Conservation (phyloP, 2,329 filamentous ascomycete species). For the Colletotrichum cordylinicola region DNA sequence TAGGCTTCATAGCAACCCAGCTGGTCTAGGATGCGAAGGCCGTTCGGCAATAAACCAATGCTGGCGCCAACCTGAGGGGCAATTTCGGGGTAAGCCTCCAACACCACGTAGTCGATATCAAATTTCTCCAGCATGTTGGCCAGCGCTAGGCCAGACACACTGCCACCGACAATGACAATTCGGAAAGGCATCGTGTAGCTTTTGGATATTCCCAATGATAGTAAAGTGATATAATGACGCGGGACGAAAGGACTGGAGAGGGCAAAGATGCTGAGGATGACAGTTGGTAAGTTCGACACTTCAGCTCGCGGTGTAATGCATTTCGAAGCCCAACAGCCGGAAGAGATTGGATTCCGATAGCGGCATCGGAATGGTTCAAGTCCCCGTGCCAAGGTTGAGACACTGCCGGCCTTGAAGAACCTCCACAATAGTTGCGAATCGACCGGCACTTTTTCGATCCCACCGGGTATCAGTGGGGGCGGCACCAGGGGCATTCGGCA, state of each 20-base stretch:
- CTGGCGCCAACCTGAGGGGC: conserved; percentile 52
- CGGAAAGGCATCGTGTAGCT: conserved; percentile 28
- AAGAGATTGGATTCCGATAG: not conserved
- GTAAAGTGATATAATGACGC: not conserved
- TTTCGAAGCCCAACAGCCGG: not conserved
- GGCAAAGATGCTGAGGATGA: not conserved
- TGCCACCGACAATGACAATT: conserved; percentile 55
- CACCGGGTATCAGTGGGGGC: not conserved
- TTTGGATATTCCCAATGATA: not conserved
- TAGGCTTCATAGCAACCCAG: conserved; percentile 37
- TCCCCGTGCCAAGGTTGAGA: not conserved
- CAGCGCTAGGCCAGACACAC: conserved; percentile 45
- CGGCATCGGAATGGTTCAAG: not conserved
- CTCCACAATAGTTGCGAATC: not conserved
- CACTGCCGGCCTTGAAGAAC: not conserved
- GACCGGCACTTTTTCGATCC: not conserved
- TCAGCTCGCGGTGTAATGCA: not conserved
- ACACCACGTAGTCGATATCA: conserved; percentile 52
- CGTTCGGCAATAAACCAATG: conserved; percentile 49
- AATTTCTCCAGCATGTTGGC: conserved; percentile 45
- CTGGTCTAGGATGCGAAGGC: conserved; percentile 53
- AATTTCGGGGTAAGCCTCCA: conserved; percentile 48
- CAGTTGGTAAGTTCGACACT: not conserved
- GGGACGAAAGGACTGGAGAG: rapidly evolving
- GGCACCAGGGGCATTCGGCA: not conserved